phyloP scores from a whole-genome alignment of 2,329 filamentous ascomycete genomes.

The Arthroderma sp. region DNA sequence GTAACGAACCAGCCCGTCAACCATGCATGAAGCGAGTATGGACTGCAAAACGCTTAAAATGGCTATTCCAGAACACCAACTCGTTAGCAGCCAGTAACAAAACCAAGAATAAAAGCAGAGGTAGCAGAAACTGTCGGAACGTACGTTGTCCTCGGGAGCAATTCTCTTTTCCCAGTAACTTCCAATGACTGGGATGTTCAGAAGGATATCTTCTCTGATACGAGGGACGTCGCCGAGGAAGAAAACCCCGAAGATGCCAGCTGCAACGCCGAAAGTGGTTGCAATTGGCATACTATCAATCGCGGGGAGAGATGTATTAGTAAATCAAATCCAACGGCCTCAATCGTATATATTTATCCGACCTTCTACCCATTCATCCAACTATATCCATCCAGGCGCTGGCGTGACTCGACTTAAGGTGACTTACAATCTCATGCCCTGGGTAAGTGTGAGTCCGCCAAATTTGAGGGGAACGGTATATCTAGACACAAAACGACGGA shows the following conservation, averaged over 20 bases:
- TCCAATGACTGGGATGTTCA: slow-evolving; percentile 48
- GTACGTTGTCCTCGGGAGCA: slow-evolving; percentile 51
- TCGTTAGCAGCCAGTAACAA: not conserved
- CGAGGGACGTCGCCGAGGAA: slow-evolving; percentile 54
- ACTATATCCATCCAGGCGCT: too few species aligned
- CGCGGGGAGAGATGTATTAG: slow-evolving; percentile 2
- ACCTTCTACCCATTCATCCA: not conserved
- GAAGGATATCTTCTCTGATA: slow-evolving; percentile 50
- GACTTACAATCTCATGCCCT: slow-evolving; percentile 36
- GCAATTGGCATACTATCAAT: slow-evolving; percentile 35
- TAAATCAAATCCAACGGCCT: slow-evolving; percentile 2
- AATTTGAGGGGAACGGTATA: slow-evolving; percentile 40
- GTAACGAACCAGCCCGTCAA: not conserved
- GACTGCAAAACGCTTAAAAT: not conserved
- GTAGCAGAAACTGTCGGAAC: slow-evolving; percentile 14
- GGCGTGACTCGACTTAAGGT: not conserved
- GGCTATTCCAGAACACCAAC: not conserved
- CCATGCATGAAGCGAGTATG: not conserved
- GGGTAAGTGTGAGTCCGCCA: slow-evolving; percentile 38
- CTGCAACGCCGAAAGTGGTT: slow-evolving; percentile 44
- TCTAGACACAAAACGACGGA: slow-evolving; percentile 22
- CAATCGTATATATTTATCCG: not conserved
- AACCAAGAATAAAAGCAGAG: not conserved
- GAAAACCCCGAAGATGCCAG: slow-evolving; percentile 49
- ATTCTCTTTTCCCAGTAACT: slow-evolving; percentile 46